Evolutionary conservation across 2,329 filamentous ascomycete species (phyloP), one percentile per base, ranked within the genome.

Genomic region (Fusarium sp.): DNA sequence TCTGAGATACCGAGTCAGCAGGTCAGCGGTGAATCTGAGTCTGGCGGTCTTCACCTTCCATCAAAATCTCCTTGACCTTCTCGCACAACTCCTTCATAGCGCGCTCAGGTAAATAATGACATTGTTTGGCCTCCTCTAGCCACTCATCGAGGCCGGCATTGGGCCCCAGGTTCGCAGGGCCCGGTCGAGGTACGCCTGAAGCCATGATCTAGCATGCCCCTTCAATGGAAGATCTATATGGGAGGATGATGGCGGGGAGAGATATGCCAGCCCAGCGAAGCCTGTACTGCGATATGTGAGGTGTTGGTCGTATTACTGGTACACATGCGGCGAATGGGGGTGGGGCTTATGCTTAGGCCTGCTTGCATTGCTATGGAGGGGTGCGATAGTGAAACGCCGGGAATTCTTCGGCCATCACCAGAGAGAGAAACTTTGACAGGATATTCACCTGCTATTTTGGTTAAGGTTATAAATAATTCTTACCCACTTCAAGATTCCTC

Each of bases 61-160:
- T 99, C 78, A 99, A 88, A 74, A 94, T 97, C 84, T 98, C 96
- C 86, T 99, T 99, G 68, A 98, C 96, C 80, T 97, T 97, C 85
- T 99, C 96, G 82, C 96, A 99, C 53, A 99, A 88, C 82, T 97
- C 93, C 87, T 99, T 99, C 96, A 99, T 99, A 79, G 97, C 94
- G 70, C 92, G 86, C 84, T 99, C 96, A 54, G 96, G 96, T 57
- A 99, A 89, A 82, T 98, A 98, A 82, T 97, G 96, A 85, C 96
- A 98, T 83, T 96, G 93, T 84, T 97, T 98, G 47, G 96, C 96
- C 82, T 97, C 93, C 80, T 96, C 93, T 36, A 99, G 88, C 96
- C 96, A 99, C 84, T 98, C 95, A 81, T 98, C 94, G 38, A 97
- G 91, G 18, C 94, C 94, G 42, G 95, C 93, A 81, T 94, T 93